These are phyloP conservation scores for Saccharomycopsis crataegensis DNA, from an alignment of 1,139 yeast genomes.

Conservation along the genomic window DNA sequence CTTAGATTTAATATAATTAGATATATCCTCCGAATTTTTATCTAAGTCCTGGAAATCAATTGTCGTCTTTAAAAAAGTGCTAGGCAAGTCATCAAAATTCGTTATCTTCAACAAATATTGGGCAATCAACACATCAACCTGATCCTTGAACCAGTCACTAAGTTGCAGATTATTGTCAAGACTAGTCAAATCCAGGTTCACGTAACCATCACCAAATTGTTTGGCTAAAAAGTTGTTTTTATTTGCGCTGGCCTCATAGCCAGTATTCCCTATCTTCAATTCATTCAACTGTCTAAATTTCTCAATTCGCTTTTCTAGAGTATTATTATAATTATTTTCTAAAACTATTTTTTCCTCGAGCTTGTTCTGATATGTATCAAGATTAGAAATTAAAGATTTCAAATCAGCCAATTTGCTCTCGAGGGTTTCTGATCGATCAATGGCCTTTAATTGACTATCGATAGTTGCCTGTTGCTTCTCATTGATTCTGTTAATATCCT, in stretches of 20 bases:
- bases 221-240: neutral
- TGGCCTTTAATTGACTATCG: neutral
- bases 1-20: slow-evolving; percentile 7
- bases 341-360: slow-evolving; percentile 10
- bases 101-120: slow-evolving; percentile 14
- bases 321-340: slow-evolving; percentile 9
- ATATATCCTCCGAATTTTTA: slow-evolving; percentile 1
- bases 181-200: neutral
- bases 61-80: slow-evolving; percentile 11
- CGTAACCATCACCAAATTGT: neutral
- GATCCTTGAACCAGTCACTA: slow-evolving; percentile 13
- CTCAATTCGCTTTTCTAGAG: slow-evolving; percentile 8
- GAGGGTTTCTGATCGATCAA: neutral
- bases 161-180: neutral
- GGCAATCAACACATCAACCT: slow-evolving; percentile 16
- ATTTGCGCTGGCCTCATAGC: neutral
- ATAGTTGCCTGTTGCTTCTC: slow-evolving; percentile 11
- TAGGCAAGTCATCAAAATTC: slow-evolving; percentile 12
- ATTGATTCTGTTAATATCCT: slow-evolving; percentile 16
- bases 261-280: neutral
- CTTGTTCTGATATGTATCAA: slow-evolving; percentile 10
- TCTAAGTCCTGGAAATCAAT: slow-evolving; percentile 8
- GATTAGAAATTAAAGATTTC: slow-evolving; percentile 1
- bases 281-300: slow-evolving; percentile 1
- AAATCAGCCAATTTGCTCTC: neutral